A percentile compares a stretch with the other conserved stretches of the same genome.
Conservation (phyloP, 179 eudicot genomes). For the Nepenthes alata region DNA sequence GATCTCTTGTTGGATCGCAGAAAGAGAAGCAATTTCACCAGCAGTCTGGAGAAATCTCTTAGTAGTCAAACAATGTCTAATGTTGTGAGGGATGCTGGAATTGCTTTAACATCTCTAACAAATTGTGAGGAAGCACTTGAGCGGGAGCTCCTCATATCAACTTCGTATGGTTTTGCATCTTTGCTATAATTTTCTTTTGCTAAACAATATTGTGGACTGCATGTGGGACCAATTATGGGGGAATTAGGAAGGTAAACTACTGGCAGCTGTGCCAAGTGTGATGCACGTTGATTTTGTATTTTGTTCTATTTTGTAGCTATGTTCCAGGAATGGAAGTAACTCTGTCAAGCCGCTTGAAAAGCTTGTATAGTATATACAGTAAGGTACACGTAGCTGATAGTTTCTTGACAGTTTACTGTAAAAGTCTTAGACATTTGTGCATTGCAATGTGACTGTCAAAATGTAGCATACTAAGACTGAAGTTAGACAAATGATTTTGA, state of each 20-base stretch:
- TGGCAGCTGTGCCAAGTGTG: conserved; percentile 9
- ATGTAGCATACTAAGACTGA: background rate
- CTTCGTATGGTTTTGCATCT: conserved; percentile 56
- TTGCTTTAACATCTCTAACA: conserved; percentile 69
- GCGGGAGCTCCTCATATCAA: conserved; percentile 75
- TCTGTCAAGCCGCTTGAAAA: conserved; percentile 79
- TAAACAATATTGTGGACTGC: background rate
- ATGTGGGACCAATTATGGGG: background rate
- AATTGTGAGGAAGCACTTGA: conserved; percentile 92
- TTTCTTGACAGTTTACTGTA: background rate
- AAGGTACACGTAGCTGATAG: conserved; percentile 30
- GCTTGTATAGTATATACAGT: conserved; percentile 82
- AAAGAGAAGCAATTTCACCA: conserved; percentile 48
- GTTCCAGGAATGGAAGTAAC: conserved; percentile 97
- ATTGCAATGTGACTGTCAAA: background rate
- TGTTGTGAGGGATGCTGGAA: conserved; percentile 82
- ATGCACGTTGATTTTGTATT: conserved; percentile 12
- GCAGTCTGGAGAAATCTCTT: conserved; percentile 27
- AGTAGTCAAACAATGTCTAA: conserved; percentile 44
- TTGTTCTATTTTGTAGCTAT: conserved; percentile 40
- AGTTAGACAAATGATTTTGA: background rate
- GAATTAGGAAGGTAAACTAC: background rate
- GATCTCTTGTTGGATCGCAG: conserved; percentile 70
- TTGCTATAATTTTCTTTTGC: conserved; percentile 3
- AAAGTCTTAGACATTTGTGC: background rate